Percentiles rank a stretch among this genome's conserved stretches.
Conservation (phyloP, 176 grass and related monocot genomes). For the Carex kokanica region DNA sequence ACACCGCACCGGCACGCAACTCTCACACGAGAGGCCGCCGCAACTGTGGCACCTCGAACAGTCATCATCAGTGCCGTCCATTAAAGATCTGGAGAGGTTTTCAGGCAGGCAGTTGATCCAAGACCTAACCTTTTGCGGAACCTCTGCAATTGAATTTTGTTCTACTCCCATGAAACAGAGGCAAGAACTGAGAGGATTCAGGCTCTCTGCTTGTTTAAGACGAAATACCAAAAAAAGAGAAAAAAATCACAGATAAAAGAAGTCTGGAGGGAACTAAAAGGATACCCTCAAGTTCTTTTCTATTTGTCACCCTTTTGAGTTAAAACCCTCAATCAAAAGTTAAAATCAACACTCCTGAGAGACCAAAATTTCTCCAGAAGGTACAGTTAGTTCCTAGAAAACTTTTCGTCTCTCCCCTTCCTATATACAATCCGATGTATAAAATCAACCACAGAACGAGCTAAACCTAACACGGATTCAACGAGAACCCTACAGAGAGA, state of each 20-base stretch:
- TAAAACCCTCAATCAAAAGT: neutral
- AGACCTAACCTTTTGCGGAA: neutral
- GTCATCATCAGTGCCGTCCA: neutral
- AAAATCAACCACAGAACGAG: constrained; percentile 1
- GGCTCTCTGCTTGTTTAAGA: neutral
- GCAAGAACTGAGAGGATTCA: constrained; percentile 6
- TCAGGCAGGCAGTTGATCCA: constrained; percentile 24
- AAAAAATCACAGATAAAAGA: constrained; percentile 15
- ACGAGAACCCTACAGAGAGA: neutral
- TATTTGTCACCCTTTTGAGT: neutral
- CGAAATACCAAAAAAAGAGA: neutral
- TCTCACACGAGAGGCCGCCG: neutral
- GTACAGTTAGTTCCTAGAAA: constrained; percentile 24
- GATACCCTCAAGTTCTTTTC: constrained; percentile 16
- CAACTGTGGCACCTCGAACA: constrained; percentile 8
- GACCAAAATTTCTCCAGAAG: constrained; percentile 34
- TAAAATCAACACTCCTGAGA: constrained; percentile 30
- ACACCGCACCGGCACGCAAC: neutral
- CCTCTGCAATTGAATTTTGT: neutral
- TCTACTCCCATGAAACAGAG: constrained; percentile 29
- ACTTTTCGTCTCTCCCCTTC: neutral
- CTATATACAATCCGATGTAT: constrained; percentile 24
- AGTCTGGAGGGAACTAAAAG: constrained; percentile 33
- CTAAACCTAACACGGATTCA: constrained; percentile 9
- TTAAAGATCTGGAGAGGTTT: constrained; percentile 16